Conservation (phyloP, 768 basidiomycete species). For the Stropharia rugosoannulata region DNA sequence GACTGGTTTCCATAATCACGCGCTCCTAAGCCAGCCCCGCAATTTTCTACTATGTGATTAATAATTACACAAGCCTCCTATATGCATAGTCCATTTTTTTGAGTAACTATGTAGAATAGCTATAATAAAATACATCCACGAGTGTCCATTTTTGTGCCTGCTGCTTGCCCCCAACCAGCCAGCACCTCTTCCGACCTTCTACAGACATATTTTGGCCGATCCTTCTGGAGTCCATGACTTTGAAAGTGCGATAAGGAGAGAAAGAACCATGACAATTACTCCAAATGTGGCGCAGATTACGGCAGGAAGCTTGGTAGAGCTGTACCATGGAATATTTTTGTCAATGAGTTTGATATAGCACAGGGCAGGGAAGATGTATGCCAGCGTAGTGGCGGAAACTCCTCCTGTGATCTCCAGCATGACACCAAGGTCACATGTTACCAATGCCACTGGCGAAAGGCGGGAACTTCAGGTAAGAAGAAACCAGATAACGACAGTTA, state of each 20-base stretch:
- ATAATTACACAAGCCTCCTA: constrained; percentile 19
- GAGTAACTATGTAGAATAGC: constrained; percentile 15
- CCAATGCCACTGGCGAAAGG: constrained; percentile 67
- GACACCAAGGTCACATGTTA: constrained; percentile 97
- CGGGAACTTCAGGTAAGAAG: constrained; percentile 8
- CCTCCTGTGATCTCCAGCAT: constrained; percentile 99
- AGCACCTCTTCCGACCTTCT: constrained; percentile 15
- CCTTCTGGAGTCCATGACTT: constrained; percentile 80
- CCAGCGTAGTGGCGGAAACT: constrained; percentile 87
- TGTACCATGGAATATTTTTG: constrained; percentile 57
- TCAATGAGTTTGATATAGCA: constrained; percentile 81
- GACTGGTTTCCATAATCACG: constrained; percentile 43
- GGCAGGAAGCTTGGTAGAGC: constrained; percentile 75
- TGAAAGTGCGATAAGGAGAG: constrained; percentile 70
- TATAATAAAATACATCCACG: constrained; percentile 8
- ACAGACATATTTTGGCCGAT: constrained; percentile 67
- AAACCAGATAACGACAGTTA: not conserved
- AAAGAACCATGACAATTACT: constrained; percentile 71
- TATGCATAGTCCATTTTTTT: constrained; percentile 21
- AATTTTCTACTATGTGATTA: constrained; percentile 4
- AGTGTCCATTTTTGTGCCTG: not conserved
- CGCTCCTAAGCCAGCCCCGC: not conserved
- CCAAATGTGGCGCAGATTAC: constrained; percentile 75
- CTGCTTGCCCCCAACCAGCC: not conserved
- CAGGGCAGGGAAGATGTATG: constrained; percentile 88